phyloP scores from a whole-genome alignment of 108 stramenopile genomes.

The Skeletonema grethae region DNA sequence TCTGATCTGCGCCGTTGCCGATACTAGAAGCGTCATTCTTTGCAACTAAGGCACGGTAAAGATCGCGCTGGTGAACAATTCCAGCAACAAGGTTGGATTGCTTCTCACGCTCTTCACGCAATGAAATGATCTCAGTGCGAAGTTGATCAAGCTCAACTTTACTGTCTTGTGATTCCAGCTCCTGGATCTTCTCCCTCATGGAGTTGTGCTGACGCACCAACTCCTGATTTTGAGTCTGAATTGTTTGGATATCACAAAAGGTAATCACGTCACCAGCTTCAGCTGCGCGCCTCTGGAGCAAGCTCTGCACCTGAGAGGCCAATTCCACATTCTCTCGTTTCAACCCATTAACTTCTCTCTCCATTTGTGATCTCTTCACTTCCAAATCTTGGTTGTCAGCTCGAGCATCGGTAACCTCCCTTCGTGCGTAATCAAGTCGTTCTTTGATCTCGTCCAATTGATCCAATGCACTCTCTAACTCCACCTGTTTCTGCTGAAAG shows the following conservation, averaged over 20 bases:
- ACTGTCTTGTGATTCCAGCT: constrained; percentile 61
- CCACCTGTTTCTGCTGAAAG: constrained; percentile 70
- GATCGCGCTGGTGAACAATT: constrained; percentile 87
- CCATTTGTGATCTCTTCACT: constrained; percentile 47
- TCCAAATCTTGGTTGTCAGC: constrained; percentile 63
- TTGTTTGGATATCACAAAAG: constrained; percentile 41
- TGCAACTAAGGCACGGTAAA: constrained; percentile 75
- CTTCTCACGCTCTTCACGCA: constrained; percentile 73
- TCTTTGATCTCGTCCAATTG: constrained; percentile 63
- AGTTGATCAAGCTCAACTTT: constrained; percentile 54
- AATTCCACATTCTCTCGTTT: constrained; percentile 69
- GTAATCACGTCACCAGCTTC: constrained; percentile 40
- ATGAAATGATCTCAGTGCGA: constrained; percentile 52
- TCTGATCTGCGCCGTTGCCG: constrained; percentile 34
- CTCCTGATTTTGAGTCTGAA: constrained; percentile 81
- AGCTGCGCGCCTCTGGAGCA: constrained; percentile 56
- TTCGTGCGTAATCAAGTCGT: constrained; percentile 62
- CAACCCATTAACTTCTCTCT: constrained; percentile 47
- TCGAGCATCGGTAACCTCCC: constrained; percentile 61
- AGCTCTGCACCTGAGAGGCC: constrained; percentile 83
- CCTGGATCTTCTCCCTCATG: constrained; percentile 54
- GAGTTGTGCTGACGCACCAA: constrained; percentile 68
- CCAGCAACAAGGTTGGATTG: constrained; percentile 74
- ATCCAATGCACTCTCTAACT: constrained; percentile 77
- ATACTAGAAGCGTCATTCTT: constrained; percentile 59